A percentile compares a stretch with the other conserved stretches of the same genome.
Conservation (phyloP, 2,329 filamentous ascomycete species). For the Elsinoe batatas region DNA sequence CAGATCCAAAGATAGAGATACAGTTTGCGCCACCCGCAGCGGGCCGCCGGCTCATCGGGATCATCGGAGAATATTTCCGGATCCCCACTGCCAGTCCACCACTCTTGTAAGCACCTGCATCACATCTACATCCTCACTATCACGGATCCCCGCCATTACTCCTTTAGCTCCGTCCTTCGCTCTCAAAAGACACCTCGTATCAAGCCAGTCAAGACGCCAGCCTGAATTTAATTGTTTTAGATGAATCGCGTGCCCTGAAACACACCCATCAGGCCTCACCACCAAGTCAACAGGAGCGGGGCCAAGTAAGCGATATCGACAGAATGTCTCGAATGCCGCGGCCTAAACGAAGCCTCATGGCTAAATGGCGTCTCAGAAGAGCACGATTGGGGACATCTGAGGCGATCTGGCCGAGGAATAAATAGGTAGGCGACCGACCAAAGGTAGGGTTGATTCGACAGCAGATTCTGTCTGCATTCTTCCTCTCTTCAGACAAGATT, state of each 20-base stretch:
- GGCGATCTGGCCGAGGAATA: neutral
- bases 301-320: conserved; percentile 2
- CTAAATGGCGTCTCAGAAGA: neutral
- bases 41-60: neutral
- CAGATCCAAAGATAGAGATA: conserved; percentile 3
- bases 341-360: neutral
- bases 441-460: neutral
- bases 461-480: neutral
- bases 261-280: conserved; percentile 1
- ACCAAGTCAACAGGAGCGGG: conserved; percentile 1
- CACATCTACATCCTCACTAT: neutral
- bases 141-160: conserved; percentile 4
- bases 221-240: conserved; percentile 9
- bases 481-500: neutral
- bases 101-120: neutral
- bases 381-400: neutral
- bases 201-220: conserved; percentile 1
- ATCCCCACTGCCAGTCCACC: conserved; percentile 9
- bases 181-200: neutral
- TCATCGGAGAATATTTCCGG: conserved; percentile 8
- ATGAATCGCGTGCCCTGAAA: conserved; percentile 2
- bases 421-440: conserved; percentile 3
- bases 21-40: neutral
- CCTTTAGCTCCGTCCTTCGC: neutral
- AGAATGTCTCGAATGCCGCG: conserved; percentile 4